Percentiles rank a stretch among this genome's conserved stretches.
Evolutionary conservation across 2,329 filamentous ascomycete species (phyloP).

Genomic region (Paraphoma chrysanthemicola): DNA sequence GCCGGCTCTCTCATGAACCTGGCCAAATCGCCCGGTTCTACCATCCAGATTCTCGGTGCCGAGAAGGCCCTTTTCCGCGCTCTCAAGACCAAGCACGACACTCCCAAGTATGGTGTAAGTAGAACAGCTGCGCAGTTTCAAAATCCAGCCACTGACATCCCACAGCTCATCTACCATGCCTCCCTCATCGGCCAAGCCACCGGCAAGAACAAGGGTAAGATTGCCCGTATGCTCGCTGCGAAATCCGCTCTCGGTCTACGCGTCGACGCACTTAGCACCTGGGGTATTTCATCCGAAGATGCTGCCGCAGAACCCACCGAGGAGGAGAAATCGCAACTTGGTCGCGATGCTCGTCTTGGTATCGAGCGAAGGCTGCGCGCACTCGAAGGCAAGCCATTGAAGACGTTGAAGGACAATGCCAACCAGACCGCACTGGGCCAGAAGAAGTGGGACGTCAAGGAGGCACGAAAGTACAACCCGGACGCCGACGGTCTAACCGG

Average conservation of each 20-base stretch:
- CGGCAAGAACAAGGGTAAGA: conserved; percentile 99
- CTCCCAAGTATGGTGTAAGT: conserved; percentile 84
- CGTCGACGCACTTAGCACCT: conserved; percentile 86
- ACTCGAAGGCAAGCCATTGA: conserved; percentile 89
- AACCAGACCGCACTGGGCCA: conserved; percentile 41
- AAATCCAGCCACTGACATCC: conserved; percentile 65
- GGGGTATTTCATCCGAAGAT: conserved; percentile 66
- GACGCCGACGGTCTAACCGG: conserved; percentile 86
- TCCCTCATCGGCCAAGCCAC: conserved; percentile 91
- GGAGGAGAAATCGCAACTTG: conserved; percentile 84
- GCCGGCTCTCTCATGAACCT: conserved; percentile 93
- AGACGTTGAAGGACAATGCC: conserved; percentile 71
- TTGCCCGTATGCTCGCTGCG: conserved; percentile 92
- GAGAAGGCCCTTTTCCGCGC: conserved; percentile 99
- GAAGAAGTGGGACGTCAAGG: conserved; percentile 89
- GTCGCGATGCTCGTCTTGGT: conserved; percentile 73
- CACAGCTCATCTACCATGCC: conserved; percentile 69
- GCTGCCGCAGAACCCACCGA: conserved; percentile 70
- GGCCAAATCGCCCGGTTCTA: conserved; percentile 92
- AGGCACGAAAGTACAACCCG: conserved; percentile 91
- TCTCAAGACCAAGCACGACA: conserved; percentile 98
- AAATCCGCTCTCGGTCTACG: conserved; percentile 93
- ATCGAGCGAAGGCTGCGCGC: conserved; percentile 78
- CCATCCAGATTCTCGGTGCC: conserved; percentile 96
- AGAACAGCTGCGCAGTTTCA: conserved; percentile 79